Percentiles rank a stretch among this genome's conserved stretches.
Evolutionary conservation across 116 monocot species (phyloP).

Genomic region (Cymodocea nodosa): DNA sequence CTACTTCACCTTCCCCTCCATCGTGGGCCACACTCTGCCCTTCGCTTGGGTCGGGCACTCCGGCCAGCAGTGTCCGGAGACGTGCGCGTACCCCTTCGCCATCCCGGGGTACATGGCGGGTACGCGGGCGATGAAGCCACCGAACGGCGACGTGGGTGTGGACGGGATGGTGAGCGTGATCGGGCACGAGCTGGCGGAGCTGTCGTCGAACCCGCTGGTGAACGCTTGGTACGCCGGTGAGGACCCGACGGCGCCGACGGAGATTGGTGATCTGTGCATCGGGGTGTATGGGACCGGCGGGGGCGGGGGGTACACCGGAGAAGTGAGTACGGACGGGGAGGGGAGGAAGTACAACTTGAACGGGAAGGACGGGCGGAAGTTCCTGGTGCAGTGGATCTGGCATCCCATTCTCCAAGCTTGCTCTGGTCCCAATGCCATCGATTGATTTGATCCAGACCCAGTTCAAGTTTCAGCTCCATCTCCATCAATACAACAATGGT

Average conservation of each 20-base stretch:
- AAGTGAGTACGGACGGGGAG: constrained; percentile 29
- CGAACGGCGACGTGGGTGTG: constrained; percentile 55
- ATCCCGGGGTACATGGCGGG: constrained; percentile 63
- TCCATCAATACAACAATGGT: not conserved
- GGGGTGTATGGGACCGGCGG: constrained; percentile 71
- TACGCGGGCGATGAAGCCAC: constrained; percentile 37
- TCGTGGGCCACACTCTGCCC: constrained; percentile 75
- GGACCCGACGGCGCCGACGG: constrained; percentile 72
- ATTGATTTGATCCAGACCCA: not conserved
- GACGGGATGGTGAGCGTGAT: constrained; percentile 80
- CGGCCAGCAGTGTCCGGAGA: constrained; percentile 66
- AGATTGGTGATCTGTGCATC: constrained; percentile 76
- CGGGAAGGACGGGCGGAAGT: constrained; percentile 45
- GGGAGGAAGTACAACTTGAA: constrained; percentile 53
- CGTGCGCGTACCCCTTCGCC: constrained; percentile 79
- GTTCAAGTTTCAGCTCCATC: not conserved
- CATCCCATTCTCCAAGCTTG: constrained; percentile 45
- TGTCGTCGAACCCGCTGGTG: constrained; percentile 62
- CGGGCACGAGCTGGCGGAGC: constrained; percentile 72
- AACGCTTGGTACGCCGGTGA: constrained; percentile 91
- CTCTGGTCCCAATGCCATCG: constrained; percentile 59
- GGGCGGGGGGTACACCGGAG: constrained; percentile 69
- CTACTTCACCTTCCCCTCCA: constrained; percentile 88
- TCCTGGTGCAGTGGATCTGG: constrained; percentile 80
- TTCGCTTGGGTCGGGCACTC: constrained; percentile 82